These are phyloP conservation scores for Fusarium kyushuense DNA, from an alignment of 2,329 filamentous ascomycete species.

Conservation along the genomic window DNA sequence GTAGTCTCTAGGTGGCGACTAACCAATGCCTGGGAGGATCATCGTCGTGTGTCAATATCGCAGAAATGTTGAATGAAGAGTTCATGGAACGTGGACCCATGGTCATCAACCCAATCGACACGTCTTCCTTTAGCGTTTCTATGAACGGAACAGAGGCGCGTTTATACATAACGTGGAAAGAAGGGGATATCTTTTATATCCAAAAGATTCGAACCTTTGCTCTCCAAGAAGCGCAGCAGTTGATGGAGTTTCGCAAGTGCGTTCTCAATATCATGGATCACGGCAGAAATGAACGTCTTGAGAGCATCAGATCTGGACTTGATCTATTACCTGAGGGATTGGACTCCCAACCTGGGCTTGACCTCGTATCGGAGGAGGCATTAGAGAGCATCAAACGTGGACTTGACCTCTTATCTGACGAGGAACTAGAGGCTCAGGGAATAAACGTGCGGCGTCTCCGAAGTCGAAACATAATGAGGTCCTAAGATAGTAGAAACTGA, in stretches of 20 bases:
- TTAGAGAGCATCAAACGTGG: not conserved
- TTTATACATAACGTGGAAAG: conserved; percentile 53
- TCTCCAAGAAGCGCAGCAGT: conserved; percentile 48
- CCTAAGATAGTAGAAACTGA: not conserved
- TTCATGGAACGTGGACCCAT: not conserved
- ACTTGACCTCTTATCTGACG: not conserved
- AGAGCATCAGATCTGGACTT: conserved; percentile 41
- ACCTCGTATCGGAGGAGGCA: not conserved
- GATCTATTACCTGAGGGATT: not conserved
- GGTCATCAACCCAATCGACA: conserved; percentile 40
- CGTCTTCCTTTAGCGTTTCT: conserved; percentile 42
- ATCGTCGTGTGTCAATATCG: conserved; percentile 50
- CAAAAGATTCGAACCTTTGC: conserved; percentile 46
- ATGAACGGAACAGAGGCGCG: conserved; percentile 52
- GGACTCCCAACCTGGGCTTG: not conserved
- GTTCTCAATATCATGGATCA: conserved; percentile 55
- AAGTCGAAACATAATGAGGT: not conserved
- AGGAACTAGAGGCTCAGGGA: not conserved
- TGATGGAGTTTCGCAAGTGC: conserved; percentile 50
- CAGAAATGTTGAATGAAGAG: conserved; percentile 2
- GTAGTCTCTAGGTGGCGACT: conserved; percentile 47
- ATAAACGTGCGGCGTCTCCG: not conserved
- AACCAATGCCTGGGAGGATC: conserved; percentile 54
- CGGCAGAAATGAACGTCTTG: conserved; percentile 48
- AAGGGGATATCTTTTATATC: not conserved